Evolutionary conservation across 2,329 filamentous ascomycete genomes (phyloP).

Genomic region (Cryphonectria parasitica): DNA sequence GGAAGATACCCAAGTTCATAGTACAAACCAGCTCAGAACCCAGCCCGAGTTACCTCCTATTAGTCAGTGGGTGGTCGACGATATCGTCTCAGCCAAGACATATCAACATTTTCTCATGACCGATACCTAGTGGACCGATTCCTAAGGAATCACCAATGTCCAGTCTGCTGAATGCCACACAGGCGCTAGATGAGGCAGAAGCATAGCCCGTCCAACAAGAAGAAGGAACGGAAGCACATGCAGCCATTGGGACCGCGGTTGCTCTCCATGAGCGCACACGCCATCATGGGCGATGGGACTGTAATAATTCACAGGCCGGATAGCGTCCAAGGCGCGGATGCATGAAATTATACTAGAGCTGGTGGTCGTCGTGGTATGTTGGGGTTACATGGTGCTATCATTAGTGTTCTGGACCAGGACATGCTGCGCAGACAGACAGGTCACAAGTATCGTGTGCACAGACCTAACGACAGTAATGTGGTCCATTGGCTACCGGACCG

Average conservation of each 20-base stretch:
- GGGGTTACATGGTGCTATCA: not conserved
- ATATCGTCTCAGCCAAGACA: slow-evolving; percentile 42
- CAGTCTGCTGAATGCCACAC: slow-evolving; percentile 44
- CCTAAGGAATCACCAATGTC: slow-evolving; percentile 43
- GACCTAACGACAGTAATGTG: not conserved
- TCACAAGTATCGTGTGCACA: not conserved
- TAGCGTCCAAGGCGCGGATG: too few species aligned
- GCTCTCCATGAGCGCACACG: not conserved
- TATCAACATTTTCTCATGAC: slow-evolving; percentile 47
- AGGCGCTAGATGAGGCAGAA: slow-evolving; percentile 25
- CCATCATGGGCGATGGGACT: not conserved
- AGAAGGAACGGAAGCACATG: not conserved
- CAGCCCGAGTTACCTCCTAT: too few species aligned
- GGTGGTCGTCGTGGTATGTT: too few species aligned
- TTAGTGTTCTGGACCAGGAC: not conserved
- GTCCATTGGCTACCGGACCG: not conserved
- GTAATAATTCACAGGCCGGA: not conserved
- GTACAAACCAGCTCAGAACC: not conserved
- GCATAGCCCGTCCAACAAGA: not conserved
- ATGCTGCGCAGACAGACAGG: not conserved
- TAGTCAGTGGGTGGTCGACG: slow-evolving; percentile 31
- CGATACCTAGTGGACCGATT: slow-evolving; percentile 47
- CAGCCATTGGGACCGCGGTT: not conserved
- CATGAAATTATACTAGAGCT: not conserved
- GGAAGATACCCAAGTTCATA: not conserved